These are phyloP conservation scores for Aspergillus candidus DNA, from an alignment of 2,329 filamentous ascomycete species.

Conservation along the genomic window DNA sequence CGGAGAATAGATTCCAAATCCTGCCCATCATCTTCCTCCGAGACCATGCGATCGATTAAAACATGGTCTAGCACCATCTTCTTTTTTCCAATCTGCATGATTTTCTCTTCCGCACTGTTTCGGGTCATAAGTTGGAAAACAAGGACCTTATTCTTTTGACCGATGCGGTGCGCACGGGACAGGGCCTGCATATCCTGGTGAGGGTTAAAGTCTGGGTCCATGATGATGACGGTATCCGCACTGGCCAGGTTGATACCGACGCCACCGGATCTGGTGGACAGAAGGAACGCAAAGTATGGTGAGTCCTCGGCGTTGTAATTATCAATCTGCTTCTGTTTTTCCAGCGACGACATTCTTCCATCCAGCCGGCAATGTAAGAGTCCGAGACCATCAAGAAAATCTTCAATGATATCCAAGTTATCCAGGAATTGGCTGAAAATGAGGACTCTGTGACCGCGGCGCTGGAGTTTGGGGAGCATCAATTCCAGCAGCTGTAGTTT, in stretches of 20 bases:
- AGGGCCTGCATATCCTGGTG: slow-evolving; percentile 96
- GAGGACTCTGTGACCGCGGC: slow-evolving; percentile 80
- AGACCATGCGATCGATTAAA: slow-evolving; percentile 85
- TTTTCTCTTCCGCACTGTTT: slow-evolving; percentile 84
- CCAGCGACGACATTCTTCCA: slow-evolving; percentile 69
- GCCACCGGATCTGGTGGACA: slow-evolving; percentile 90
- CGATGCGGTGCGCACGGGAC: slow-evolving; percentile 90
- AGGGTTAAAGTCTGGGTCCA: slow-evolving; percentile 95
- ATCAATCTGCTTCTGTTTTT: slow-evolving; percentile 94
- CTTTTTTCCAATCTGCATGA: slow-evolving; percentile 89
- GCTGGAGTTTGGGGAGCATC: slow-evolving; percentile 79
- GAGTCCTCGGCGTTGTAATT: slow-evolving; percentile 84
- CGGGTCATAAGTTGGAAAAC: slow-evolving; percentile 94
- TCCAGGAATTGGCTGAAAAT: slow-evolving; percentile 93
- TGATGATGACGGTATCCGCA: slow-evolving; percentile 94
- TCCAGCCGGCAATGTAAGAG: slow-evolving; percentile 75
- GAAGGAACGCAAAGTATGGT: slow-evolving; percentile 76
- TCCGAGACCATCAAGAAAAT: slow-evolving; percentile 74
- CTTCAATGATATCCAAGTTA: slow-evolving; percentile 84
- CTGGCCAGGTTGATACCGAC: slow-evolving; percentile 97
- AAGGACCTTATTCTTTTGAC: slow-evolving; percentile 90
- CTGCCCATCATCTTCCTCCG: slow-evolving; percentile 68
- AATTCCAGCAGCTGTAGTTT: slow-evolving; percentile 80
- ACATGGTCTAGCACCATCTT: slow-evolving; percentile 96
- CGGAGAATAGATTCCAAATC: slow-evolving; percentile 84